phyloP scores from a whole-genome alignment of 2,329 filamentous ascomycete genomes.

The Alternaria viburni region DNA sequence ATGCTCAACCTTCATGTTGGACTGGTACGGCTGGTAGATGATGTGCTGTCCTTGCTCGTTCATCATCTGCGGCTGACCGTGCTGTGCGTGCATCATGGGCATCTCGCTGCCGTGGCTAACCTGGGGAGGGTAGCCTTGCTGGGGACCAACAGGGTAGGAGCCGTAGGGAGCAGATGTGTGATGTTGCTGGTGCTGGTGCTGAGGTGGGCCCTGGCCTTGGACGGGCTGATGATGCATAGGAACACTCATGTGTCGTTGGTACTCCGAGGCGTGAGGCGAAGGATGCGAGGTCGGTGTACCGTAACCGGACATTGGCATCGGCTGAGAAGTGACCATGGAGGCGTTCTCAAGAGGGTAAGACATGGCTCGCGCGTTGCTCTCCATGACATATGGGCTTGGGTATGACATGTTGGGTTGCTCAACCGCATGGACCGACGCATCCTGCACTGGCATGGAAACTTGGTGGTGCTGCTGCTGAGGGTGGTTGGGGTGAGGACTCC shows the following conservation, averaged over 20 bases:
- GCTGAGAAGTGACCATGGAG: conserved; percentile 44
- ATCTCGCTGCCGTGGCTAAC: conserved; percentile 45
- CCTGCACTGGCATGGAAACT: conserved; percentile 43
- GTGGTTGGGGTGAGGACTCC: conserved; percentile 43
- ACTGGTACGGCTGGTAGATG: conserved; percentile 44
- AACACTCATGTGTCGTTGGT: conserved; percentile 47
- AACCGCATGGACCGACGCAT: conserved; percentile 39
- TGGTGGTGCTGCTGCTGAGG: conserved; percentile 44
- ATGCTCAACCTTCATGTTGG: conserved; percentile 51
- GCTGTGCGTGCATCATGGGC: conserved; percentile 47
- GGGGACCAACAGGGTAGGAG: conserved; percentile 33
- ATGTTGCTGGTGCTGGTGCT: conserved; percentile 36
- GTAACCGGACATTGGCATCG: conserved; percentile 48
- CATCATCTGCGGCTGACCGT: conserved; percentile 47
- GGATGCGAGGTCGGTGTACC: conserved; percentile 46
- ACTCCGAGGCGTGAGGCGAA: conserved; percentile 45
- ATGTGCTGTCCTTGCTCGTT: conserved; percentile 47
- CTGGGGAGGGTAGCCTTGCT: conserved; percentile 44
- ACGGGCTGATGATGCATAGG: conserved; percentile 43
- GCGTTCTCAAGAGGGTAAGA: conserved; percentile 49
- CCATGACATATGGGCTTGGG: conserved; percentile 46
- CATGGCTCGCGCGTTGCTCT: conserved; percentile 47
- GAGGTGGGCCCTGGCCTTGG: conserved; percentile 31
- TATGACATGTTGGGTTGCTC: conserved; percentile 40
- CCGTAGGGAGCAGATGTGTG: conserved; percentile 36